Conservation (phyloP, 306 rosid species). For the Adenanthera pavonina region DNA sequence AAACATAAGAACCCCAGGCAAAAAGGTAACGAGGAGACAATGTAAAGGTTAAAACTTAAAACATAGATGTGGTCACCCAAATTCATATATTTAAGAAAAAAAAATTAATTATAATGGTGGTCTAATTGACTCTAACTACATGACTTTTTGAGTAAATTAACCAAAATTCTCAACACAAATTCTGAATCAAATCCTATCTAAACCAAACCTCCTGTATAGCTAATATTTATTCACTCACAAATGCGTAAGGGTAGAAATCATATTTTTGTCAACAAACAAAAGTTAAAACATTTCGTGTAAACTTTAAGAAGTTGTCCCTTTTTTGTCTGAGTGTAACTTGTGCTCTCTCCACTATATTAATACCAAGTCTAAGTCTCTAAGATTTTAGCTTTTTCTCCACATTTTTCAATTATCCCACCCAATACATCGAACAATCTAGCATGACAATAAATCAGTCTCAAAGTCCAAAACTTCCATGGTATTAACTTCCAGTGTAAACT, state of each 20-base stretch:
- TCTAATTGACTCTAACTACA: not conserved
- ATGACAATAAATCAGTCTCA: not conserved
- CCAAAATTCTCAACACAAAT: not conserved
- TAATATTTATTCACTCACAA: no score
- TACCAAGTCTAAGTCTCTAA: not conserved
- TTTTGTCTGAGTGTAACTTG: not conserved
- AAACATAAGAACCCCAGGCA: conserved; percentile 18
- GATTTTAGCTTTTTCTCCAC: not conserved
- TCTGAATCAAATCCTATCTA: not conserved
- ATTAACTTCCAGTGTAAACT: not conserved
- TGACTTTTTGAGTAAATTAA: not conserved
- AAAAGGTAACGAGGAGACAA: not conserved
- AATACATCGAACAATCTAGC: not conserved
- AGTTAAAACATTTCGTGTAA: conserved; percentile 5
- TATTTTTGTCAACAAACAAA: not conserved
- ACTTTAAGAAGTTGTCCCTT: not conserved
- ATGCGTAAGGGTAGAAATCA: not conserved
- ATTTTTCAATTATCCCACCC: not conserved
- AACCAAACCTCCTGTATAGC: not conserved
- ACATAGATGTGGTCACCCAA: not conserved
- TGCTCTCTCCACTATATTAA: conserved; percentile 19
- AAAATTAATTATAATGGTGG: not conserved
- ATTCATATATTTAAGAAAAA: not conserved
- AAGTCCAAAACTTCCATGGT: not conserved
- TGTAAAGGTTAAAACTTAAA: not conserved